Percentiles rank a stretch among this genome's conserved stretches.
Conservation (phyloP, 1,284 basidiomycete genomes). For the Ustilago xerochloae region DNA sequence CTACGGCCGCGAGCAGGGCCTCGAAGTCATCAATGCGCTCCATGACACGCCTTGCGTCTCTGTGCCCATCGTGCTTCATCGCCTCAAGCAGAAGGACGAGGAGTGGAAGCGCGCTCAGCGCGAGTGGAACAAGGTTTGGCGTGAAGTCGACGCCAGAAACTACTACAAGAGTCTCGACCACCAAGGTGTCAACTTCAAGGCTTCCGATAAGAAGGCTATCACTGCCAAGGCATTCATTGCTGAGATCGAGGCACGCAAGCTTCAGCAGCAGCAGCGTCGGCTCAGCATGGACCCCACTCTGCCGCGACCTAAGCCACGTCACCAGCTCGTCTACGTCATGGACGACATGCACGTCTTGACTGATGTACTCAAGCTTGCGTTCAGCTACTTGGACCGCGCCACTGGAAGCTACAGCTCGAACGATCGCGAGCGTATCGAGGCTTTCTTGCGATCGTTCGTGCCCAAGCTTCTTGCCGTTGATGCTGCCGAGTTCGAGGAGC, state of each 20-base stretch:
- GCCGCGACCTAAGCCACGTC: slow-evolving; percentile 59
- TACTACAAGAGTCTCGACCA: slow-evolving; percentile 92
- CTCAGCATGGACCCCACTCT: slow-evolving; percentile 58
- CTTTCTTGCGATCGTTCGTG: slow-evolving; percentile 85
- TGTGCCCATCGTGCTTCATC: slow-evolving; percentile 88
- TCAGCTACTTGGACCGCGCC: slow-evolving; percentile 85
- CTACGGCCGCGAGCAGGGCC: slow-evolving; percentile 85
- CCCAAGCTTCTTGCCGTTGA: slow-evolving; percentile 83
- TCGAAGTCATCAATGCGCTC: slow-evolving; percentile 87
- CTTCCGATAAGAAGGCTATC: slow-evolving; percentile 94
- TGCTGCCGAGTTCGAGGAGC: slow-evolving; percentile 71
- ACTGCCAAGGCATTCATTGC: slow-evolving; percentile 88
- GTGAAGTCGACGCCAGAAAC: slow-evolving; percentile 95
- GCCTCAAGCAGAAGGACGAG: slow-evolving; percentile 94
- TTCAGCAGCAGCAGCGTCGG: slow-evolving; percentile 75
- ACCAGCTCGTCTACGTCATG: slow-evolving; percentile 83
- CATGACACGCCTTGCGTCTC: slow-evolving; percentile 92
- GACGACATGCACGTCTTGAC: slow-evolving; percentile 83
- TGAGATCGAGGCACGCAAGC: slow-evolving; percentile 84
- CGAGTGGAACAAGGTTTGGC: slow-evolving; percentile 97
- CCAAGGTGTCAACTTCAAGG: slow-evolving; percentile 93
- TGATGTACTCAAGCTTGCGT: slow-evolving; percentile 88
- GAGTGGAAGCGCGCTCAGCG: slow-evolving; percentile 95
- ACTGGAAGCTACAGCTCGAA: slow-evolving; percentile 76
- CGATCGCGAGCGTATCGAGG: slow-evolving; percentile 86